Base-by-base conservation (phyloP, 371 early-diverging fungal species). In the Fennellomyces sp. region DNA sequence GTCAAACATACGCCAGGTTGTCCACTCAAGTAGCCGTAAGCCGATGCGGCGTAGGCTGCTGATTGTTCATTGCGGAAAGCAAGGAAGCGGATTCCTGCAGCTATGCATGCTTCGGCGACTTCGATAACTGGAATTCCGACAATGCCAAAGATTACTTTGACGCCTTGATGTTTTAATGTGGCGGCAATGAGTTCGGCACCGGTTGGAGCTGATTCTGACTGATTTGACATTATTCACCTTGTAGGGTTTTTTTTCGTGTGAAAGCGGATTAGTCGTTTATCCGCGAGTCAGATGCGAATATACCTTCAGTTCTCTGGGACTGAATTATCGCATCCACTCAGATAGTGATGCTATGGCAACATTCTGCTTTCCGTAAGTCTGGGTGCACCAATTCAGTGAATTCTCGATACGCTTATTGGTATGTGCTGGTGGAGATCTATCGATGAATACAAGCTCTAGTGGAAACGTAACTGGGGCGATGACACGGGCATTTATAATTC, bases 111-210 rank as follows among this genome's bases (percentile, higher is more conserved):
- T 38, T 91, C 89, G 58, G 89, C 90, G 11, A 89, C 67, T 59
- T 88, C 88, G 41, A 92, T 83, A 1, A 92, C 88, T 11, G 93
- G 93, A 59, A 91, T 91, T 23, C 93, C 93, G n/a, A 93, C 93
- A 59, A 93, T 88, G 30, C 93, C 93, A 73, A 93, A 93, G 3
- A 91, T 77, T 0, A 89, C 86, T 23, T 68, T 56, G 28, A 92
- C 89, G 25, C 86, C 88, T 56, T 84, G 88, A 2, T 60, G 66
- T 59, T 85, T 85, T 33, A 92, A 74, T 6, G 83, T 63, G 7
- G 56, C 52, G 3, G 92, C 92, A 39, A 90, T 76, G 4, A 89
- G 62, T 27, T 82, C 78, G 11, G 91, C 88, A 21, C 92, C 92
- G 2, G 83, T 33, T 21, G 30, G 26, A 13, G 21, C 17, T n/a